phyloP scores from a whole-genome alignment of 371 early-diverging fungal species.

The Funneliformis caledonium region DNA sequence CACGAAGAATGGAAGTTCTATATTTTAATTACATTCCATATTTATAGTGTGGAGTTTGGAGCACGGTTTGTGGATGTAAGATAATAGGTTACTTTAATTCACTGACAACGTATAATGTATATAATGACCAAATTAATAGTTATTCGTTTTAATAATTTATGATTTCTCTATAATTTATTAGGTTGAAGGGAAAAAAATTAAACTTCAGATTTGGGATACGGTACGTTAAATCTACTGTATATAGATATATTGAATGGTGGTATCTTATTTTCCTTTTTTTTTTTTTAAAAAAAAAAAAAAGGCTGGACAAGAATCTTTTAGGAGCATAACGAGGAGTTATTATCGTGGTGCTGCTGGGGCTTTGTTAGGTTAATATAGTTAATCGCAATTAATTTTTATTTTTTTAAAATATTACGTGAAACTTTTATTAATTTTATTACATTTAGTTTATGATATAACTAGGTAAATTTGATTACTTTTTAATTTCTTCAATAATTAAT shows the following conservation, averaged over 20 bases:
- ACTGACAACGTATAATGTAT: too few relatives aligned
- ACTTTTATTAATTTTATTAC: constrained; percentile 4
- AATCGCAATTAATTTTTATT: constrained; percentile 12
- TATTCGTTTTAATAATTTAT: not conserved
- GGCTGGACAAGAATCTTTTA: constrained; percentile 96
- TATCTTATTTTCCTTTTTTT: not conserved
- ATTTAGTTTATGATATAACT: constrained; percentile 79
- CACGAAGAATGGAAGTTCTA: too few relatives aligned
- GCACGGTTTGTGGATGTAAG: constrained; percentile 71
- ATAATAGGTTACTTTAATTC: not conserved
- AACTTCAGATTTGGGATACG: constrained; percentile 99
- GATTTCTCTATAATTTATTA: not conserved
- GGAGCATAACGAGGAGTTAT: constrained; percentile 96
- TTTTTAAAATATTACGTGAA: constrained; percentile 33
- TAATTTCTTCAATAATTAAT: not conserved
- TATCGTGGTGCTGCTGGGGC: constrained; percentile 98
- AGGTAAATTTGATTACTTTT: constrained; percentile 47
- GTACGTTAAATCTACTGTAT: constrained; percentile 58
- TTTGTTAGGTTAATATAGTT: constrained; percentile 61
- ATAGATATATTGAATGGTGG: not conserved
- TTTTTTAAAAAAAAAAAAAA: constrained; percentile 24
- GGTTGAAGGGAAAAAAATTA: constrained; percentile 83
- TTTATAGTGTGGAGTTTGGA: constrained; percentile 77
- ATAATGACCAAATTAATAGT: not conserved
- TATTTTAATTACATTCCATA: constrained; percentile 17